Conservation (phyloP, 176 grass and related monocot species). For the Oryza rufipogon region DNA sequence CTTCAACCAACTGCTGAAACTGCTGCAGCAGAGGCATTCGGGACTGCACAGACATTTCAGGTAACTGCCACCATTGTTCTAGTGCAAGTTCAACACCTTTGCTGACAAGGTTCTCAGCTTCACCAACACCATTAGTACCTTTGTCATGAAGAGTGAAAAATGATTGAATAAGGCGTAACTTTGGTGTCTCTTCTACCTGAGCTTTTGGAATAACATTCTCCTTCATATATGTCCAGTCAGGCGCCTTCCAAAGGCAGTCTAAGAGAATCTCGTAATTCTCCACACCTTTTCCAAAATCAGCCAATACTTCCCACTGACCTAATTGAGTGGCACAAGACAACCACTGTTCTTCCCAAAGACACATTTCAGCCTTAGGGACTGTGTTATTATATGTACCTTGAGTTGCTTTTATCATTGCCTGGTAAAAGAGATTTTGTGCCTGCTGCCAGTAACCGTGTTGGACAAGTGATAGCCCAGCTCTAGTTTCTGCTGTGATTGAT, state of each 20-base stretch:
- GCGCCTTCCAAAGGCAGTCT: slow-evolving; percentile 94
- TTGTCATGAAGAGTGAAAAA: slow-evolving; percentile 92
- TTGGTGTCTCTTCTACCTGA: slow-evolving; percentile 92
- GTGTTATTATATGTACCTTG: slow-evolving; percentile 98
- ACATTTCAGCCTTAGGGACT: slow-evolving; percentile 98
- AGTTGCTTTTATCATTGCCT: slow-evolving; percentile 99
- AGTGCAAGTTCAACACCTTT: slow-evolving; percentile 97
- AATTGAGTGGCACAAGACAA: slow-evolving; percentile 86
- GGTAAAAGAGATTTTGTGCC: slow-evolving; percentile 94
- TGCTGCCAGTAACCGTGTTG: slow-evolving; percentile 98
- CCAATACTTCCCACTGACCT: slow-evolving; percentile 95
- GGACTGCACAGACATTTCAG: slow-evolving; percentile 93
- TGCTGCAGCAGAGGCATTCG: slow-evolving; percentile 90
- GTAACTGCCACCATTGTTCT: slow-evolving; percentile 99
- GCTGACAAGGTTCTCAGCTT: slow-evolving; percentile 78
- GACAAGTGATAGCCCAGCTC: slow-evolving; percentile 89
- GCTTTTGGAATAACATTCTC: slow-evolving; percentile 85
- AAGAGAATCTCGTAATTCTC: slow-evolving; percentile 97
- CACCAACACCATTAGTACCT: slow-evolving; percentile 77
- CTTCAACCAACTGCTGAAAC: slow-evolving; percentile 97
- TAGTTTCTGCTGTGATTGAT: slow-evolving; percentile 97
- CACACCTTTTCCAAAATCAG: slow-evolving; percentile 96
- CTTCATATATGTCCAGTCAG: slow-evolving; percentile 98
- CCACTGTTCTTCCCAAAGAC: slow-evolving; percentile 99
- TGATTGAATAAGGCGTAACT: slow-evolving; percentile 78